Percentiles rank a stretch among this genome's conserved stretches.
These are phyloP conservation scores for Leucosporidium creatinivorum DNA, from an alignment of 768 basidiomycete genomes.

Conservation along the genomic window DNA sequence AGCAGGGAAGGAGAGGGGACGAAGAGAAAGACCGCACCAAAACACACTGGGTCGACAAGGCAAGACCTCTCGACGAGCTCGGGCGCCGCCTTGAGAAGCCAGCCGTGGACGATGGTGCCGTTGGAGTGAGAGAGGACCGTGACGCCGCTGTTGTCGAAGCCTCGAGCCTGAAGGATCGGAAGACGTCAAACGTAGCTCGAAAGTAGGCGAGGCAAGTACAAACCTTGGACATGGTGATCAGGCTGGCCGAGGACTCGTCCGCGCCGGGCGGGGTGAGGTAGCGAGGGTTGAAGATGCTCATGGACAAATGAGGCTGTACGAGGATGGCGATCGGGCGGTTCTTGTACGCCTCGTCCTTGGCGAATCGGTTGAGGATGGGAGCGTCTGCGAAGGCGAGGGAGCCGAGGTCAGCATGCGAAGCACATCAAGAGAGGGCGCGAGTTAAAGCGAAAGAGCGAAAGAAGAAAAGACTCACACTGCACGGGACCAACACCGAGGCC, in stretches of 20 bases:
- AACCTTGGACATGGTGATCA: background rate
- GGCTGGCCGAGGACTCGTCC: too few species aligned
- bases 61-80: slow-evolving; percentile 65
- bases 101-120: slow-evolving; percentile 61
- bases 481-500: slow-evolving; percentile 73
- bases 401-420: background rate
- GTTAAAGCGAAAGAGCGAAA: too few species aligned
- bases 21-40: too few species aligned
- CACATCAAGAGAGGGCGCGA: too few species aligned
- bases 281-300: slow-evolving; percentile 67
- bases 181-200: slow-evolving; percentile 44
- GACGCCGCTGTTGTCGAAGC: slow-evolving; percentile 50
- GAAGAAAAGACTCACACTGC: slow-evolving; percentile 37
- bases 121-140: slow-evolving; percentile 82
- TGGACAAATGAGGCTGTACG: slow-evolving; percentile 76
- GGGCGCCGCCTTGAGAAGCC: slow-evolving; percentile 75
- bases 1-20: too few species aligned
- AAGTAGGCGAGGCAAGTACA: background rate
- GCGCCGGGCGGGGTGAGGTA: slow-evolving; percentile 58
- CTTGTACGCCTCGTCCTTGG: slow-evolving; percentile 53
- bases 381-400: background rate
- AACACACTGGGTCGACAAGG: slow-evolving; percentile 66
- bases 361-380: slow-evolving; percentile 43
- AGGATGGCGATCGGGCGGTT: slow-evolving; percentile 66
- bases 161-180: slow-evolving; percentile 47